Conservation (phyloP, 805 yeast species). For the Kodamaea jinghongensis region DNA sequence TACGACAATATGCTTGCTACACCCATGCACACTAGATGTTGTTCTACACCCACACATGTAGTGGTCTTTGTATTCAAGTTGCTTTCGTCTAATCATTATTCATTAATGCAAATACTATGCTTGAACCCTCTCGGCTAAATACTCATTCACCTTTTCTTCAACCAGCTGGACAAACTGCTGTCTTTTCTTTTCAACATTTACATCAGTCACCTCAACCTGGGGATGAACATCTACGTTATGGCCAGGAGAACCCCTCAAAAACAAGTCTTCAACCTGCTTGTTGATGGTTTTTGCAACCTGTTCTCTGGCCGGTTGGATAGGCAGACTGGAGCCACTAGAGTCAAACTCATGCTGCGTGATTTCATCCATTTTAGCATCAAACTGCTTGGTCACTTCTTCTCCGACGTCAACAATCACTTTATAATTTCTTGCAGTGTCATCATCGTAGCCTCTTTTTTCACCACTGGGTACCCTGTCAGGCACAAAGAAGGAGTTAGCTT, state of each 20-base stretch:
- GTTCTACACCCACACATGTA: too few species aligned
- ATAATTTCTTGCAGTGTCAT: not conserved
- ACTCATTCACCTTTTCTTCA: conserved; percentile 25
- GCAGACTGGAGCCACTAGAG: conserved; percentile 8
- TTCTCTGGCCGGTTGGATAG: conserved; percentile 23
- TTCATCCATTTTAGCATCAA: conserved; percentile 31
- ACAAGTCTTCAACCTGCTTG: conserved; percentile 23
- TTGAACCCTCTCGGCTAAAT: conserved; percentile 2
- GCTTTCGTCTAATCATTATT: too few species aligned
- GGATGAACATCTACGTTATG: not conserved
- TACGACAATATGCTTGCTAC: too few species aligned
- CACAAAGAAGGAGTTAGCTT: conserved; percentile 25
- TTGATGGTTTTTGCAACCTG: conserved; percentile 31
- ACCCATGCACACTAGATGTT: too few species aligned
- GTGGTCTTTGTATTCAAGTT: too few species aligned
- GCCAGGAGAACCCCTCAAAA: not conserved
- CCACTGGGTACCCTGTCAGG: conserved; percentile 5
- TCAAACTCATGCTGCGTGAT: conserved; percentile 20
- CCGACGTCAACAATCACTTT: conserved; percentile 33
- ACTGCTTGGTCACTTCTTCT: conserved; percentile 31
- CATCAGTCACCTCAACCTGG: conserved; percentile 7
- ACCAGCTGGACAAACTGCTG: conserved; percentile 25
- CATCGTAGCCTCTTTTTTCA: conserved; percentile 1
- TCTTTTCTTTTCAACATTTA: conserved; percentile 19
- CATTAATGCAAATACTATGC: not conserved